A percentile compares a stretch with the other conserved stretches of the same genome.
Conservation (phyloP, 768 basidiomycete genomes). For the Russula olivacea region DNA sequence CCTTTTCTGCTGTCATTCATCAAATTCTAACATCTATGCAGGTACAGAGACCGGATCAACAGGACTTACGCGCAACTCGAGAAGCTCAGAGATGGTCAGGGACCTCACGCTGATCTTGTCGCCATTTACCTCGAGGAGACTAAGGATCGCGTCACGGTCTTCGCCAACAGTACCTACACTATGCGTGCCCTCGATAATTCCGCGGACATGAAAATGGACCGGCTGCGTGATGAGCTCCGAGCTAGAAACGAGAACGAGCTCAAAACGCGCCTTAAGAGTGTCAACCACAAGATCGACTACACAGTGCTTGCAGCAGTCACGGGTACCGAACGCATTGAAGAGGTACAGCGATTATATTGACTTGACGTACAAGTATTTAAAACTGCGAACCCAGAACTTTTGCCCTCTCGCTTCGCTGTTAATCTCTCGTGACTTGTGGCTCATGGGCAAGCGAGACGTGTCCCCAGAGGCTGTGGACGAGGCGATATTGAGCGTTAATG, state of each 20-base stretch:
- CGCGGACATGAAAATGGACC: slow-evolving; percentile 13
- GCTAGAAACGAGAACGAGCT: slow-evolving; percentile 3
- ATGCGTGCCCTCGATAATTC: slow-evolving; percentile 11
- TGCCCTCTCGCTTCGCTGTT: slow-evolving; percentile 6
- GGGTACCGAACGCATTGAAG: slow-evolving; percentile 16
- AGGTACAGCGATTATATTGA: neutral
- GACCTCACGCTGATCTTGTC: slow-evolving; percentile 5
- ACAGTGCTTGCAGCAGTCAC: slow-evolving; percentile 12
- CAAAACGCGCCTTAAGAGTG: slow-evolving; percentile 12
- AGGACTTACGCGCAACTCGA: slow-evolving; percentile 13
- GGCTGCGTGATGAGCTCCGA: slow-evolving; percentile 16
- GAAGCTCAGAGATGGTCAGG: slow-evolving; percentile 6
- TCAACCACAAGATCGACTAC: slow-evolving; percentile 18
- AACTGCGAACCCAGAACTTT: slow-evolving; percentile 1
- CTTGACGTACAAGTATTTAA: neutral
- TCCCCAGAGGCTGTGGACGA: slow-evolving; percentile 4
- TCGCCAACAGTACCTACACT: slow-evolving; percentile 10
- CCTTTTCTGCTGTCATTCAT: neutral
- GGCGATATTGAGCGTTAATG: neutral
- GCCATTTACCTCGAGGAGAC: slow-evolving; percentile 4
- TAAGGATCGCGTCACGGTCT: neutral
- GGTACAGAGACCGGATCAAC: slow-evolving; percentile 5
- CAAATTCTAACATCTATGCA: neutral
- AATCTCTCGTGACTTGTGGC: slow-evolving; percentile 12
- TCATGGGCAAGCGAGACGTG: slow-evolving; percentile 8